Percentiles rank a stretch among this genome's conserved stretches.
Evolutionary conservation across 2,329 filamentous ascomycete genomes (phyloP).

Genomic region (Pseudogymnoascus pannorum): DNA sequence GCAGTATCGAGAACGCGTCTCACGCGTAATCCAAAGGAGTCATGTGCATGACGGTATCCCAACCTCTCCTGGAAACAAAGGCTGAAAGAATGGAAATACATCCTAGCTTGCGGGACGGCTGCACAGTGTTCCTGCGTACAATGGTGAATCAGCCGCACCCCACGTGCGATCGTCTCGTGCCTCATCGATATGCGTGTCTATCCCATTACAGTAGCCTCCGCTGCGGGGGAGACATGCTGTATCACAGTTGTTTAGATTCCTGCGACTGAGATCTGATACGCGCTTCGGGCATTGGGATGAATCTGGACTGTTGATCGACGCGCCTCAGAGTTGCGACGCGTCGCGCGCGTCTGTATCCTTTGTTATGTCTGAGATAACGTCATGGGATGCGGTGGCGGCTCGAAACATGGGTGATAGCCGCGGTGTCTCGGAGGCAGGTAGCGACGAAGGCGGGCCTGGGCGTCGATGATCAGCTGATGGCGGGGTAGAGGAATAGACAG

Average conservation of each 20-base stretch:
- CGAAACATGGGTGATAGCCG: background rate
- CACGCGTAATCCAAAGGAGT: background rate
- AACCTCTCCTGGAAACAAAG: background rate
- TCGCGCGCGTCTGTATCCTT: background rate
- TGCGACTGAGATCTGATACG: background rate
- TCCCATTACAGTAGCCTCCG: background rate
- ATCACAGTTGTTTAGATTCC: background rate
- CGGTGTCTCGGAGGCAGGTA: background rate
- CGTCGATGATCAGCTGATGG: background rate
- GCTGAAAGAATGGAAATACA: background rate
- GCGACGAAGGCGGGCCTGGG: background rate
- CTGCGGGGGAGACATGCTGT: background rate
- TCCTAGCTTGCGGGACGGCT: background rate
- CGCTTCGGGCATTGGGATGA: background rate
- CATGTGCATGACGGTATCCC: background rate
- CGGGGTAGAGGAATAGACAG: background rate
- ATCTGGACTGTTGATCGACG: background rate
- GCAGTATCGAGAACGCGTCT: background rate
- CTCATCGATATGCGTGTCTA: background rate
- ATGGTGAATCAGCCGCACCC: background rate
- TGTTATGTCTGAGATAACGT: slow-evolving; percentile 1
- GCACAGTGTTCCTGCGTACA: background rate
- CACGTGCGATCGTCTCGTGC: slow-evolving; percentile 4
- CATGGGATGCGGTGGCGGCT: background rate
- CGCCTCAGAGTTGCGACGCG: background rate